Base-by-base conservation (phyloP, 225 moss, liverwort and hornwort species). In the Thuidium tamariscinum region DNA sequence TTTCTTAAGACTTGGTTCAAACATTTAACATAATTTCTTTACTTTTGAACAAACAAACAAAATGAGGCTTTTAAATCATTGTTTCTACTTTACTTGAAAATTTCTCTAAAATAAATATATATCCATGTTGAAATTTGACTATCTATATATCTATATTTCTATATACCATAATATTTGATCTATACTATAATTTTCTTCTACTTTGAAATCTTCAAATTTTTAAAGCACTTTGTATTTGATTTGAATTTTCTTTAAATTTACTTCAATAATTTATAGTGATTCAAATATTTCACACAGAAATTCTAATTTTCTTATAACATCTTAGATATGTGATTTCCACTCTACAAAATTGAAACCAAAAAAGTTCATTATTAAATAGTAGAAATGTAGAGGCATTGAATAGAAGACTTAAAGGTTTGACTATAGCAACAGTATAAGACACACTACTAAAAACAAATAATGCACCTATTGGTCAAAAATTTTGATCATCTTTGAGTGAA, bases 261-360 rank as follows among this genome's bases (percentile, higher is more conserved):
- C 11, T n/a, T 36, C 37, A 36, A 66, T 21, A 21, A 66, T 21
- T 37, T 0, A 12, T 21, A 6, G 11, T 11, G 21, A 36, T 36
- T 64, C 18, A 34, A 34, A 9, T 4, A 4, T 17, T 66, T 66
- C 5, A 21, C 3, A 11, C 21, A 11, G 21, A 20, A 3, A 2
- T 21, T 20, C 2, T 20, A 66, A 11, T 5, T 10, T 36, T 66
- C 3, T n/a, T n/a, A 36, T 20, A 11, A 66, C 19, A 66, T n/a
- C 5, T 20, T 36, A 63, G 2, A 63, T 32, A 66, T 36, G 2
- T 21, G 3, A 66, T 66, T 36, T 66, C 0, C 36, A 11, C 11
- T 21, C 2, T 36, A 1, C 0, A 66, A 36, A 36, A n/a, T n/a
- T 36, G 36, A 36, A 10, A n/a, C 5, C 10, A 1, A n/a, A n/a